Evolutionary conservation across 305 asterid species (phyloP), one percentile per base, ranked within the genome.

Genomic region (Solanum aculeatissimum): DNA sequence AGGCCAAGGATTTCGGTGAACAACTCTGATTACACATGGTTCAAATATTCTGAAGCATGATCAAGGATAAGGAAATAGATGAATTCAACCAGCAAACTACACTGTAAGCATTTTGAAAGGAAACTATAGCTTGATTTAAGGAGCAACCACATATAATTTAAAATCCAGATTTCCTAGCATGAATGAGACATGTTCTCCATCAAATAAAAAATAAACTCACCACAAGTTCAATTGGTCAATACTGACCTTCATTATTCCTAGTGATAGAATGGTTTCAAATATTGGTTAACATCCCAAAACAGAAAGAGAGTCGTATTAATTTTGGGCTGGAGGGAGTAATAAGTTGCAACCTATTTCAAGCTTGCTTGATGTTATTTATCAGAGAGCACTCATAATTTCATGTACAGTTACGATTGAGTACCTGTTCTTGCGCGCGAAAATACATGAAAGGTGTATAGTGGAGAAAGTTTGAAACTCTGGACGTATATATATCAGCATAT

Each of bases 401-500:
- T n/a, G 32, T 19, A 38, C 16, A 49, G 9, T 16, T 18, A 55
- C 27, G 29, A 51, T 14, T 32, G 51, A 54, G 16, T 91, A 94
- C 98, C 98, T 95, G 98, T 91, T 95, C 98, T 78, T 91, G 98
- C 65, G 98, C 92, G 27, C 92, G 92, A 87, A 95, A 95, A 86
- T 95, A 95, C 98, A 95, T 92, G 91, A 95, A 95, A 55, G 98
- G 98, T 54, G 98, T 95, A 62, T 95, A 93, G 65, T 90, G 95
- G 85, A 95, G 98, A 89, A 95, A 95, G 89, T 95, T 95, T 25
- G 98, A 95, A 82, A 95, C 98, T 88, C 98, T 91, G 3, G 98
- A 95, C 55, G 98, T 95, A 89, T 95, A 95, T 63, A 95, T 95
- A 91, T 95, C 98, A 63, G 98, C 98, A 86, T 95, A 95, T 92